Percentiles rank a stretch among this genome's conserved stretches.
phyloP scores from a whole-genome alignment of 805 yeast genomes.

The Ogataea sp. region DNA sequence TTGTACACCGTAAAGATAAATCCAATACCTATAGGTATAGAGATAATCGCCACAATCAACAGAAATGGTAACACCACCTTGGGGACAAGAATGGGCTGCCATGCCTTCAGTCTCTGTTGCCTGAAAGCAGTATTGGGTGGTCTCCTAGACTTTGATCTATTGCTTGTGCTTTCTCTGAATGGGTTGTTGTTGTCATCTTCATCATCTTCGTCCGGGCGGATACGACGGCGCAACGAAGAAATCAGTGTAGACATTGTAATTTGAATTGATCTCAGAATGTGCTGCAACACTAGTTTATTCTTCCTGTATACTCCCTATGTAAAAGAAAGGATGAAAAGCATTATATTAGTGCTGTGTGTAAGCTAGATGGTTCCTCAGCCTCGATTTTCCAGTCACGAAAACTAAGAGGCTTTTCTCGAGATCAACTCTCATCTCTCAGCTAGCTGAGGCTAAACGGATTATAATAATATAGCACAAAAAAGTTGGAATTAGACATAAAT shows the following conservation, averaged over 20 bases:
- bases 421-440: no score
- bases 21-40: constrained; percentile 89
- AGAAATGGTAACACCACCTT: constrained; percentile 83
- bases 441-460: no score
- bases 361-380: no score
- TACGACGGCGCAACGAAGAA: constrained; percentile 17
- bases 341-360: no score
- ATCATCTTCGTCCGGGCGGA: constrained; percentile 21
- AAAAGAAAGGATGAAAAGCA: no score
- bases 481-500: no score
- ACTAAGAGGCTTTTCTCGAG: no score
- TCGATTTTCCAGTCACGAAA: no score
- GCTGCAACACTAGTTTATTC: no score
- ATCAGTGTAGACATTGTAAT: constrained; percentile 16
- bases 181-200: constrained; percentile 20
- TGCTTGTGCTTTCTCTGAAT: constrained; percentile 15
- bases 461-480: no score
- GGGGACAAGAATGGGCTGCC: constrained; percentile 88
- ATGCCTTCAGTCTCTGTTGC: constrained; percentile 56
- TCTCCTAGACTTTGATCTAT: constrained; percentile 33
- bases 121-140: constrained; percentile 75
- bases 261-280: constrained; percentile 3
- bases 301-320: no score
- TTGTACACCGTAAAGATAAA: constrained; percentile 68
- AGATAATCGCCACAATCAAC: constrained; percentile 63